Conservation (phyloP, 768 basidiomycete species). For the Auriscalpium microsporum region DNA sequence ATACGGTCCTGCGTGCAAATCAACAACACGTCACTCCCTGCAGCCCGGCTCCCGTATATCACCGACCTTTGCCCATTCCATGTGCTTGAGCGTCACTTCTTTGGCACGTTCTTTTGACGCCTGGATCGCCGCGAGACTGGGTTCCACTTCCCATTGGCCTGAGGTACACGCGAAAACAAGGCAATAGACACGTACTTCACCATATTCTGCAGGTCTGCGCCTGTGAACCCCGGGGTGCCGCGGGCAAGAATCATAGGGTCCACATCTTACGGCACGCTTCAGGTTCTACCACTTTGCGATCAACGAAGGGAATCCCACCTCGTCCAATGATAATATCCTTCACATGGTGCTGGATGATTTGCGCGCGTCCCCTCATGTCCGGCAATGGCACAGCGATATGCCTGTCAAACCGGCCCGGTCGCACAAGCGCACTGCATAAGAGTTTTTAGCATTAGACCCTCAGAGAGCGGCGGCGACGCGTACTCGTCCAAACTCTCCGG, state of each 20-base stretch:
- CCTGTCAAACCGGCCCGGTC: constrained; percentile 95
- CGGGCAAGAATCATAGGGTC: constrained; percentile 86
- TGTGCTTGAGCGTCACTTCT: constrained; percentile 69
- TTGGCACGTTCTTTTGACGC: constrained; percentile 78
- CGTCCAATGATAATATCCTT: constrained; percentile 56
- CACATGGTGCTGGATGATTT: constrained; percentile 91
- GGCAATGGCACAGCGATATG: constrained; percentile 88
- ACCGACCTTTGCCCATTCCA: constrained; percentile 94
- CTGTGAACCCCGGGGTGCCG: constrained; percentile 93
- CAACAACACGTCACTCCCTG: background rate
- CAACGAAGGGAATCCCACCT: constrained; percentile 27
- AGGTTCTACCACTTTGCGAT: background rate
- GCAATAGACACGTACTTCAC: constrained; percentile 62
- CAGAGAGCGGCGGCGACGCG: constrained; percentile 21
- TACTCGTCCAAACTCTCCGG: constrained; percentile 88
- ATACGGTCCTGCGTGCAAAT: constrained; percentile 69
- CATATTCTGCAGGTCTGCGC: constrained; percentile 95
- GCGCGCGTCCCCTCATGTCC: constrained; percentile 90
- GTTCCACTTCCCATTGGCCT: background rate
- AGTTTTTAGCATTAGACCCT: too few species aligned
- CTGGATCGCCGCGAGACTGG: constrained; percentile 85
- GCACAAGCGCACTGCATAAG: constrained; percentile 71
- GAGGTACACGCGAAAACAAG: background rate
- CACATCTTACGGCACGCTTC: constrained; percentile 41
- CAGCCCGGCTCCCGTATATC: background rate